Conservation (phyloP, 352 stramenopile genomes). For the Elongisporangium prolatum region DNA sequence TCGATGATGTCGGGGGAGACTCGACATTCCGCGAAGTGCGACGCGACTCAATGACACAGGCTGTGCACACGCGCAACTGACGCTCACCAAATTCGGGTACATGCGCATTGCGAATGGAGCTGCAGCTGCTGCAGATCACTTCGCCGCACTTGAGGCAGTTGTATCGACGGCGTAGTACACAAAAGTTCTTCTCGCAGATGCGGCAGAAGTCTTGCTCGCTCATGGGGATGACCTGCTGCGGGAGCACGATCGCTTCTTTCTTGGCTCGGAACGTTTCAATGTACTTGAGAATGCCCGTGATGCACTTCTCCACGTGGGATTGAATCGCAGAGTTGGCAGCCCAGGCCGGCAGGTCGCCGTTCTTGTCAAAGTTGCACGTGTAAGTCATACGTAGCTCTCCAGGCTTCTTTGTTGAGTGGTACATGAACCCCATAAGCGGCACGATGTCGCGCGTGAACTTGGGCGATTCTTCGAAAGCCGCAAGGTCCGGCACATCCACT, state of each 20-base stretch:
- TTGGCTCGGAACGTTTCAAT: conserved; percentile 71
- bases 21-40: conserved; percentile 35
- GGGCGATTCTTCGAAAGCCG: conserved; percentile 45
- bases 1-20: conserved; percentile 13
- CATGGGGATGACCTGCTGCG: conserved; percentile 73
- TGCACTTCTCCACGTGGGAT: conserved; percentile 84
- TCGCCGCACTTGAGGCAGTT: conserved; percentile 85
- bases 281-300: conserved; percentile 85
- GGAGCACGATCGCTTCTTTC: conserved; percentile 68
- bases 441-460: conserved; percentile 73
- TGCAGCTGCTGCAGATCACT: conserved; percentile 77
- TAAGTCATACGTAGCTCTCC: conserved; percentile 85
- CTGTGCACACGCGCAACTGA: conserved; percentile 74
- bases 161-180: conserved; percentile 61
- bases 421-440: conserved; percentile 85
- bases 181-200: conserved; percentile 76
- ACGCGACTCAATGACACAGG: conserved; percentile 67
- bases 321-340: conserved; percentile 81
- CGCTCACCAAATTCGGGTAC: conserved; percentile 71
- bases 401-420: conserved; percentile 74
- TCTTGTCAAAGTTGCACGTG: conserved; percentile 85
- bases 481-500: conserved; percentile 61
- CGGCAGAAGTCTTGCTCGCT: conserved; percentile 64
- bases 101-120: conserved; percentile 47
- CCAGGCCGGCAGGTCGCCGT: conserved; percentile 77